Evolutionary conservation across 805 yeast genomes (phyloP), one percentile per base, ranked within the genome.

Genomic region (Wickerhamomyces ciferrii): DNA sequence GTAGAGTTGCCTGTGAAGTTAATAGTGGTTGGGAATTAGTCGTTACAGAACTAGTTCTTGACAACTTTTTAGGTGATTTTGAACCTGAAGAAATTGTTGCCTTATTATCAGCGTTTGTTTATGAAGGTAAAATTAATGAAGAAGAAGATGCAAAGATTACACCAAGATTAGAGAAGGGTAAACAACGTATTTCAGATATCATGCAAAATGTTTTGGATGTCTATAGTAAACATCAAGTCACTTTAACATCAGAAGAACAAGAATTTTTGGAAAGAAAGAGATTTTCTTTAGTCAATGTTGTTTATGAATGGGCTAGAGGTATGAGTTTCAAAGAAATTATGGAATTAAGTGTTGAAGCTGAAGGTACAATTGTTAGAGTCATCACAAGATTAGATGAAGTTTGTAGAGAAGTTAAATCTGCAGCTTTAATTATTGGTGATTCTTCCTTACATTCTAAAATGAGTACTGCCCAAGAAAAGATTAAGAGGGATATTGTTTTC

Each of bases 31-130:
- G 91, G 79, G 99, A 94, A 65, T 72, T 91, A 46, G 84, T 86
- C 2, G 63, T 94, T 11, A 92, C 99, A 0, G 99, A 94, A 64
- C 72, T 94, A 45, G 79, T 94, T 17, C 72, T 94, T 55, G 96
- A 92, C 59, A 94, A 94, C 66, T 90, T 92, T 70, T 69, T 94
- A 51, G 96, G 92, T 27, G 95, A 89, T 48, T 91, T 87, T 61
- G 95, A 91, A 52, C 90, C 97, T 0, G 97, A 90, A 59, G 99
- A 94, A 65, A 90, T 94, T 51, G 97, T 91, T n/a, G 98, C 98
- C 0, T 70, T 94, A 42, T 67, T 94, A 29, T 89, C 97, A 0
- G 88, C 87, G 34, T 94, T 94, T 68, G 96, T 94, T 1, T 94
- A 87, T 60, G 97, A 94, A 59, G 98, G 97, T 1, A 47, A 50